Evolutionary conservation across 345 rosid genomes (phyloP).

Genomic region (Carallia pectinifolia): DNA sequence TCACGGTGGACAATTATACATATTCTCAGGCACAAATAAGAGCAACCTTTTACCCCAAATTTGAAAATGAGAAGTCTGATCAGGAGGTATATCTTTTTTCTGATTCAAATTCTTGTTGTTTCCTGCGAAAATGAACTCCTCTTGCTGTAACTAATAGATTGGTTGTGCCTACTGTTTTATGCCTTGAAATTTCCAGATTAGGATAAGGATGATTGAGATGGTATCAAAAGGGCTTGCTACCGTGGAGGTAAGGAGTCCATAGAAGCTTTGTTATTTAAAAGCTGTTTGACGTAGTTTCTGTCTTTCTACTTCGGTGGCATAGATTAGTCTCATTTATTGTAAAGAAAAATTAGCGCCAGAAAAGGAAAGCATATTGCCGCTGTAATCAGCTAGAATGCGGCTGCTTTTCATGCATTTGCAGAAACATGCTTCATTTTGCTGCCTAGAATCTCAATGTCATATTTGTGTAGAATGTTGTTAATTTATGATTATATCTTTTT

Average conservation of each 20-base stretch:
- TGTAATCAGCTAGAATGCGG: too few relatives aligned
- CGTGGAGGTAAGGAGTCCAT: constrained; percentile 59
- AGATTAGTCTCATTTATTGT: neutral
- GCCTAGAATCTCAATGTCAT: too few relatives aligned
- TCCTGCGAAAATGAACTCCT: neutral
- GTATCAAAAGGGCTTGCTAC: constrained; percentile 84
- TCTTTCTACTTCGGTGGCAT: neutral
- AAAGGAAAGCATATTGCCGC: too few relatives aligned
- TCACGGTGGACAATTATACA: constrained; percentile 60
- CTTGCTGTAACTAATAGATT: neutral
- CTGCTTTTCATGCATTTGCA: too few relatives aligned
- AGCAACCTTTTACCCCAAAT: constrained; percentile 97
- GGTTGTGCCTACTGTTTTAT: constrained; percentile 4
- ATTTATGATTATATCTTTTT: neutral
- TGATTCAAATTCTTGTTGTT: neutral
- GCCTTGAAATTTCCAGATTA: constrained; percentile 43
- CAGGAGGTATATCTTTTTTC: constrained; percentile 62
- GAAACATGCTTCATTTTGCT: too few relatives aligned
- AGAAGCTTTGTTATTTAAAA: neutral
- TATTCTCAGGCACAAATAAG: constrained; percentile 73
- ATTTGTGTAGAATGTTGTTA: neutral
- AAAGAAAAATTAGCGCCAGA: neutral
- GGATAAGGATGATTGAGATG: constrained; percentile 86
- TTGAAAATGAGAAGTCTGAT: constrained; percentile 97
- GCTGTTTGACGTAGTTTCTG: neutral